phyloP scores from a whole-genome alignment of 1,284 basidiomycete species.

The Clitocybe nebularis region DNA sequence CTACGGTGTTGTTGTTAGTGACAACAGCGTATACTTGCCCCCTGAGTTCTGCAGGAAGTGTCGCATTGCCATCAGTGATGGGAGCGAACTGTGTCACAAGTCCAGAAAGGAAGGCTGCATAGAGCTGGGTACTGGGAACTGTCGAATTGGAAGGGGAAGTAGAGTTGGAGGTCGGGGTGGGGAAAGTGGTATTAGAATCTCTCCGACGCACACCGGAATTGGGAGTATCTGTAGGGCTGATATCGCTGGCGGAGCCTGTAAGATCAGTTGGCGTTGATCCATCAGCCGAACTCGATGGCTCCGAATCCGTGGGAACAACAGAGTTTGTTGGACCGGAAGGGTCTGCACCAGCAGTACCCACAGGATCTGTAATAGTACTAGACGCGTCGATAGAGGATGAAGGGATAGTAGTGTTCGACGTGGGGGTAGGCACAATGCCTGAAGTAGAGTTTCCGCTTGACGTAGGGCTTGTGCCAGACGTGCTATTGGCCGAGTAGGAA shows the following conservation, averaged over 20 bases:
- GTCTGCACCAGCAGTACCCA: not conserved
- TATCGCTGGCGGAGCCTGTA: not conserved
- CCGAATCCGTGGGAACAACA: not conserved
- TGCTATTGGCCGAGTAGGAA: constrained; percentile 4
- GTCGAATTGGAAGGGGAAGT: not conserved
- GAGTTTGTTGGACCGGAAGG: not conserved
- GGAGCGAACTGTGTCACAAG: constrained; percentile 22
- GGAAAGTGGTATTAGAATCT: not conserved
- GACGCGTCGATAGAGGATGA: not conserved
- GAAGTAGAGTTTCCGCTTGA: not conserved
- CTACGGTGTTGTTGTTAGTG: constrained; percentile 19
- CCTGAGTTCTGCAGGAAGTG: constrained; percentile 18
- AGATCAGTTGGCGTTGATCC: not conserved
- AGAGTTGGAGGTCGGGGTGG: not conserved
- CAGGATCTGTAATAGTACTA: not conserved
- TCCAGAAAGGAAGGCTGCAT: constrained; percentile 29
- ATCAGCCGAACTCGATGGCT: not conserved
- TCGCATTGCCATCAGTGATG: constrained; percentile 19
- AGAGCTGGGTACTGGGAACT: constrained; percentile 13
- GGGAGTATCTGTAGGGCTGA: not conserved
- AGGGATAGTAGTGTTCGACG: not conserved
- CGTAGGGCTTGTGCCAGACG: not conserved
- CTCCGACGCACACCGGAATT: not conserved
- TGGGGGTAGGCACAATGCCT: not conserved
- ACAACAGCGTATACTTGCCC: constrained; percentile 27